These are phyloP conservation scores for Calcarisporium arbuscula DNA, from an alignment of 2,329 filamentous ascomycete species.

Conservation along the genomic window DNA sequence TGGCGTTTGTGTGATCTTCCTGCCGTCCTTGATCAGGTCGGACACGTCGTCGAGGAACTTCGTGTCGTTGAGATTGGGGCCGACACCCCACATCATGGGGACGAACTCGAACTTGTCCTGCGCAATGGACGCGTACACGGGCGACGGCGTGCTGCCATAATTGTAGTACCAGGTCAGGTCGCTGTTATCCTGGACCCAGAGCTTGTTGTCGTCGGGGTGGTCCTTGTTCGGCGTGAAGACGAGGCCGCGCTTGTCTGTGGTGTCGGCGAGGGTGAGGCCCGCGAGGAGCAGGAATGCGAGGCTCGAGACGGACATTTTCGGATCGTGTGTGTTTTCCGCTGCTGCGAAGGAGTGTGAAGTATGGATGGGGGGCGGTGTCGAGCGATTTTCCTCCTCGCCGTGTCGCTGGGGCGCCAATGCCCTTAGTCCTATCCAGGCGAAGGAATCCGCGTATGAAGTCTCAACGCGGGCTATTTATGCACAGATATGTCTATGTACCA, in stretches of 20 bases:
- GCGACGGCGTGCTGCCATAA: slow-evolving; percentile 54
- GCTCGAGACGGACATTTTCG: slow-evolving; percentile 4
- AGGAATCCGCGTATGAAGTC: too few species aligned
- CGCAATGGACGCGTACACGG: slow-evolving; percentile 38
- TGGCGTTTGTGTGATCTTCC: slow-evolving; percentile 59
- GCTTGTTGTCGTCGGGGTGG: slow-evolving; percentile 53
- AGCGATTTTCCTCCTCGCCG: too few species aligned
- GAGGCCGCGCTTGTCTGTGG: slow-evolving; percentile 62
- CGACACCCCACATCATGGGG: slow-evolving; percentile 71
- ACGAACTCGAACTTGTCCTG: slow-evolving; percentile 64
- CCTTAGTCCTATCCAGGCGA: too few species aligned
- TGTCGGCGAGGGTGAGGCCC: slow-evolving; percentile 18
- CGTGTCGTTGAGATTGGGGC: slow-evolving; percentile 40
- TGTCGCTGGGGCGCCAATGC: too few species aligned
- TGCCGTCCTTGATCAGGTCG: slow-evolving; percentile 40
- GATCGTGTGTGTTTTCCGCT: background rate
- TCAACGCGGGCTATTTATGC: too few species aligned
- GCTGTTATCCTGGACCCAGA: slow-evolving; percentile 53
- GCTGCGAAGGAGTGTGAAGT: background rate
- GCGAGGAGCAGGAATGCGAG: slow-evolving; percentile 13
- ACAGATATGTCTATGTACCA: too few species aligned
- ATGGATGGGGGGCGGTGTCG: too few species aligned
- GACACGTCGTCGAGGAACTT: slow-evolving; percentile 57
- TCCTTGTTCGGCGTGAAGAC: slow-evolving; percentile 55
- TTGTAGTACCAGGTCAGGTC: slow-evolving; percentile 83